Base-by-base conservation (phyloP, 1,284 basidiomycete genomes). In the Malassezia nana region DNA sequence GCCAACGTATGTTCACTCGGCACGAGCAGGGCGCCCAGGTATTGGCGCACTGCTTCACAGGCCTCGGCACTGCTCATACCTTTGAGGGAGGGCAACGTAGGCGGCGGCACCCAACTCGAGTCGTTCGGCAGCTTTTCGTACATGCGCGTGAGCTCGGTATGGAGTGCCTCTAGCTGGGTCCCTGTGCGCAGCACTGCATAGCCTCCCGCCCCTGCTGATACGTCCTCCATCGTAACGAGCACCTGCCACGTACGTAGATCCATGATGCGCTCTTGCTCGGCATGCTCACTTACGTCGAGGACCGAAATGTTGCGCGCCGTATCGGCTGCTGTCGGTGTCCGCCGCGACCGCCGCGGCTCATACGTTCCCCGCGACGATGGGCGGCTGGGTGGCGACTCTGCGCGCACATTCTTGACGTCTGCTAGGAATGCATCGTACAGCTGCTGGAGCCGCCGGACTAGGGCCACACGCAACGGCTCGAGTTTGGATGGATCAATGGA, bases 81-180 rank as follows among this genome's bases (percentile, higher is more conserved):
- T 38, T 62, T 65, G 4, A 59, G 46, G 2, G 24, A 22, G 6
- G 67, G 68, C 25, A 69, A 55, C 9, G 62, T 59, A 13, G 63
- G 58, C 31, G 60, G 62, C 9, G 32, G 33, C 33, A 41, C 46
- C 60, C 66, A 15, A 52, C 57, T 28, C 55, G 61, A 40, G 25
- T 48, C 49, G 22, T 2, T 28, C 13, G 54, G 54, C 16, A 49
- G 54, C 35, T 49, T 42, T 18, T 50, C 54, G 29, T 56, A 56
- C 55, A 63, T 52, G 7, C 66, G 60, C 49, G 54, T 51, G 18
- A 71, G 52, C 35, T 67, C 66, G 22, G 45, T 40, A 20, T 68
- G 62, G 46, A 72, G 61, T 51, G 59, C 51, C 46, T 71, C 66
- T 25, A 72, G 63, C 43, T 72, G 68, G 46, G 62, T 50, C 67